Conservation (phyloP, 768 basidiomycete species). For the Clitopilus hobsonii region DNA sequence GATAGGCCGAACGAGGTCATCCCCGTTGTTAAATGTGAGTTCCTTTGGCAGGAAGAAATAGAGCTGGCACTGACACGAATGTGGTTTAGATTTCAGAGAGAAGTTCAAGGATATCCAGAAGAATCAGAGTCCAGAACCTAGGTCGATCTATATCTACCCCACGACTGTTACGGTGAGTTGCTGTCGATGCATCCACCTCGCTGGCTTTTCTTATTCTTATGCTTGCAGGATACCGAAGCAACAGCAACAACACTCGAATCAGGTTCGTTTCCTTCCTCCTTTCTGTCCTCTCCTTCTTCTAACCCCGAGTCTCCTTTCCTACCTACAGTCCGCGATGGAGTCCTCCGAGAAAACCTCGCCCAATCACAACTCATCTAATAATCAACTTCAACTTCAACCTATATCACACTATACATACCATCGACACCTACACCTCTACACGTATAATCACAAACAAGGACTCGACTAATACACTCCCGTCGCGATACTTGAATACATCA, state of each 20-base stretch:
- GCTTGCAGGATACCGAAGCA: conserved; percentile 51
- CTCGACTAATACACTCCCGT: neutral
- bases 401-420: neutral
- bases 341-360: conserved; percentile 53
- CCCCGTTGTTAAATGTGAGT: conserved; percentile 60
- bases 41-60: conserved; percentile 2
- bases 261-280: conserved; percentile 22
- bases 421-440: neutral
- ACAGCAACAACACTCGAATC: conserved; percentile 57
- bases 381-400: neutral
- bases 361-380: conserved; percentile 48
- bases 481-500: too few relatives aligned
- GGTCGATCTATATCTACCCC: conserved; percentile 59
- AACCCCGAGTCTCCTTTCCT: neutral
- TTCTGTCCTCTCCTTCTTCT: neutral
- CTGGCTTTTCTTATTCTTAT: neutral
- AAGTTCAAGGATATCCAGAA: conserved; percentile 68
- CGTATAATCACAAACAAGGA: neutral
- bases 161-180: conserved; percentile 63
- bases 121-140: conserved; percentile 48
- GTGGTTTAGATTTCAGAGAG: conserved; percentile 49
- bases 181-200: neutral
- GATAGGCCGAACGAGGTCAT: conserved; percentile 64
- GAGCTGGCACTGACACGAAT: neutral
- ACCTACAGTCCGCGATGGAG: conserved; percentile 52